phyloP scores from a whole-genome alignment of 2,329 filamentous ascomycete species.

The Fusarium tanahbumbuense region DNA sequence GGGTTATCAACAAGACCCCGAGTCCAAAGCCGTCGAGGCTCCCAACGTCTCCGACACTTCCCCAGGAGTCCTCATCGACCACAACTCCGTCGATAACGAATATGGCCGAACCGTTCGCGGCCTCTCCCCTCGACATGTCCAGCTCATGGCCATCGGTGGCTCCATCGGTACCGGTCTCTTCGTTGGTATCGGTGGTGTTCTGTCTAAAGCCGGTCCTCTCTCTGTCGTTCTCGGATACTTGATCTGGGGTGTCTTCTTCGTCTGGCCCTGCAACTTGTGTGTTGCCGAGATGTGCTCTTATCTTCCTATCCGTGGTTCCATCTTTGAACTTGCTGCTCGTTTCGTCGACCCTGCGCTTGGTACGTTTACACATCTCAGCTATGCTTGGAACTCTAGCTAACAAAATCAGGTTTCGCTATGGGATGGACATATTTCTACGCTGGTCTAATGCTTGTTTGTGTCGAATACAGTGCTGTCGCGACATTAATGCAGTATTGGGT shows the following conservation, averaged over 20 bases:
- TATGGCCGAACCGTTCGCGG: constrained; percentile 52
- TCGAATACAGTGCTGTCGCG: constrained; percentile 58
- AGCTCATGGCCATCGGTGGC: constrained; percentile 63
- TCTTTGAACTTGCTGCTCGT: constrained; percentile 65
- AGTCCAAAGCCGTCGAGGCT: constrained; percentile 43
- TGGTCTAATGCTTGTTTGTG: constrained; percentile 59
- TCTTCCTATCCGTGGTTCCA: constrained; percentile 64
- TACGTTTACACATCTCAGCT: constrained; percentile 2
- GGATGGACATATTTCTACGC: constrained; percentile 65
- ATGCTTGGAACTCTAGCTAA: neutral
- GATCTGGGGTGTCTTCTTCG: constrained; percentile 58
- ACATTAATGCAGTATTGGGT: constrained; percentile 60
- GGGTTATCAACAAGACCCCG: constrained; percentile 43
- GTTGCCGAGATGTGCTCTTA: constrained; percentile 70
- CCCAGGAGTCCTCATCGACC: constrained; percentile 44
- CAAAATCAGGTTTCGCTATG: constrained; percentile 59
- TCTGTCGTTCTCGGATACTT: constrained; percentile 59
- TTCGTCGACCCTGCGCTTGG: constrained; percentile 68
- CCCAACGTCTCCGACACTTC: constrained; percentile 44
- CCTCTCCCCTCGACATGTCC: constrained; percentile 57
- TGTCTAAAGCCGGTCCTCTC: constrained; percentile 57
- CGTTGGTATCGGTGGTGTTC: constrained; percentile 58
- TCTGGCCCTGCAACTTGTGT: constrained; percentile 59
- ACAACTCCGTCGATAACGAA: constrained; percentile 41
- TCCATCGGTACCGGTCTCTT: constrained; percentile 60